phyloP scores from a whole-genome alignment of 768 basidiomycete species.

The Mycena chlorophos region DNA sequence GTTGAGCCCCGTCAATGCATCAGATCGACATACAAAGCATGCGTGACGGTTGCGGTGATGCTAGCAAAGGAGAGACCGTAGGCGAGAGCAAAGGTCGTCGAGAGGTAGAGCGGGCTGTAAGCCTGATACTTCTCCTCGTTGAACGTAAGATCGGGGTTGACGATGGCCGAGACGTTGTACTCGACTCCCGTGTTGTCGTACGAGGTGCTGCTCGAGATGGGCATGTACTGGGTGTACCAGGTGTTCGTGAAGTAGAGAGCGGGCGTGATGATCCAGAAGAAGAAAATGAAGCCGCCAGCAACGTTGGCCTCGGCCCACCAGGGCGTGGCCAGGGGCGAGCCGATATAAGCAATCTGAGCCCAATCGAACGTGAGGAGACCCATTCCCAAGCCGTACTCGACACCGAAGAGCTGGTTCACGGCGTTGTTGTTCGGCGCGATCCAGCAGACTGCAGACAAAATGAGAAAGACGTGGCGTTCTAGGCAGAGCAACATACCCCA shows the following conservation, averaged over 20 bases:
- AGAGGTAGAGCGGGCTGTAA: constrained; percentile 31
- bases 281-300: constrained; percentile 45
- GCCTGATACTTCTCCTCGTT: constrained; percentile 33
- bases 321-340: constrained; percentile 53
- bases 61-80: constrained; percentile 42
- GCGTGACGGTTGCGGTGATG: constrained; percentile 43
- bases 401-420: constrained; percentile 56
- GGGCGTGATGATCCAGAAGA: constrained; percentile 44
- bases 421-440: constrained; percentile 53
- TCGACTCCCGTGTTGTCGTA: background rate
- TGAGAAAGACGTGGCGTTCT: background rate
- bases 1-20: background rate
- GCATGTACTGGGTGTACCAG: constrained; percentile 42
- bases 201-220: constrained; percentile 35
- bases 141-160: constrained; percentile 31
- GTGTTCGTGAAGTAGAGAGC: constrained; percentile 52
- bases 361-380: constrained; percentile 64
- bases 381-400: constrained; percentile 57
- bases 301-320: constrained; percentile 55
- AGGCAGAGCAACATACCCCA: constrained; percentile 44
- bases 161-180: constrained; percentile 37
- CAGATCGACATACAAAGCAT: constrained; percentile 37
- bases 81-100: constrained; percentile 24
- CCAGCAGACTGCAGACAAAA: background rate
- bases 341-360: constrained; percentile 55